phyloP scores from a whole-genome alignment of 2,329 filamentous ascomycete species.

The Botrytis byssoidea region DNA sequence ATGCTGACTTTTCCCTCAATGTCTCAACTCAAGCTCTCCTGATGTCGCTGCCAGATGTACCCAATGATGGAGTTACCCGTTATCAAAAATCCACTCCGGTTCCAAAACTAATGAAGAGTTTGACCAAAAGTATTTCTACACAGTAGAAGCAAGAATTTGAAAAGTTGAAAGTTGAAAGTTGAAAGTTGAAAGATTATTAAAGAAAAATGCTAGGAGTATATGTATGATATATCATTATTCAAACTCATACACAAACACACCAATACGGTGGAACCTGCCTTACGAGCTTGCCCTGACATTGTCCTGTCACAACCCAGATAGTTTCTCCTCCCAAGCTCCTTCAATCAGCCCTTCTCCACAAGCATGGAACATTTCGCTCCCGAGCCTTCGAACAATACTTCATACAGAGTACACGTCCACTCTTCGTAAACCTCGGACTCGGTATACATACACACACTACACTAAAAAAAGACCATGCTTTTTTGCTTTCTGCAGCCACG shows the following conservation, averaged over 20 bases:
- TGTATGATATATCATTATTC: not conserved
- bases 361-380: not conserved
- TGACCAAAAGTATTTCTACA: not conserved
- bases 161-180: not conserved
- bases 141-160: not conserved
- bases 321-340: not conserved
- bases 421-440: not conserved
- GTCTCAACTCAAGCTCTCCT: not conserved
- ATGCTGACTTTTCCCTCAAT: not conserved
- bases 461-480: not conserved
- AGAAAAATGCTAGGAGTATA: not conserved
- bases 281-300: not conserved
- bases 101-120: not conserved
- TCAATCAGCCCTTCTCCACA: constrained; percentile 12
- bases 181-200: not conserved
- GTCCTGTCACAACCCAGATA: not conserved
- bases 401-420: not conserved
- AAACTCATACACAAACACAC: not conserved
- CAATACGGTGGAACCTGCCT: constrained; percentile 1
- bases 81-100: not conserved
- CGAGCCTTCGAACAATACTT: not conserved
- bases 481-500: not conserved
- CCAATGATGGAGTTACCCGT: not conserved
- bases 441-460: not conserved
- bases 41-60: not conserved